Evolutionary conservation across 495 filamentous ascomycete species (phyloP), one percentile per base, ranked within the genome.

Genomic region (Xylaria venustula): DNA sequence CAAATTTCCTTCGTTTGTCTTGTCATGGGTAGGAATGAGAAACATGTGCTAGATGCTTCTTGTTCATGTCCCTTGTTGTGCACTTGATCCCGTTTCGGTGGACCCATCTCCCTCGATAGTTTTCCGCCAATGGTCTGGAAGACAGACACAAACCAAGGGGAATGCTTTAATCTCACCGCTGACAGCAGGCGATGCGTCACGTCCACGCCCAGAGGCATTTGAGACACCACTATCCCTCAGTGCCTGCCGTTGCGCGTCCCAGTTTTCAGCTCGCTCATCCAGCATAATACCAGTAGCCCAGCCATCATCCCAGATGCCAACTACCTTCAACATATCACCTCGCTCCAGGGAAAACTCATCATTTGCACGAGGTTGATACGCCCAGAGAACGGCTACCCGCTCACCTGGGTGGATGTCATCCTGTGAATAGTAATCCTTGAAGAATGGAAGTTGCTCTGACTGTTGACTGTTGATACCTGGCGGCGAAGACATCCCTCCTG

Each of bases 241-340:
- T 14, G 84, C 78, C 50, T 89, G 87, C 67, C 87, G 85, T 51
- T 87, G 85, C 22, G 83, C 82, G 64, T 94, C 90, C 81, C 89
- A 95, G 55, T 97, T 90, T 55, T 99, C 95, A 1, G 91, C 92
- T 55, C 87, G 82, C 63, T 96, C 90, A 48, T 87, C 78, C 28
- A 97, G 72, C 67, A 92, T 79, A 52, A 96, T 83, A 64, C 95
- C 95, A 9, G 95, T 99, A 30, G 95, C 95, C 95, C 95, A 99
- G 41, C 95, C 95, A 77, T 99, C 95, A 71, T 99, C 95, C 95
- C 95, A 99, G 63, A 99, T 97, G 40, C 95, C 95, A 51, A 99
- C 90, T 30, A 99, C 89, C 75, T 97, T 97, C 60, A 99, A 80
- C 94, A 99, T 97, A 75, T 99, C 95, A 46, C 95, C 95, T 53